Percentiles rank a stretch among this genome's conserved stretches.
Evolutionary conservation across 257 asterid species (phyloP).

Genomic region (Asclepias syriaca): DNA sequence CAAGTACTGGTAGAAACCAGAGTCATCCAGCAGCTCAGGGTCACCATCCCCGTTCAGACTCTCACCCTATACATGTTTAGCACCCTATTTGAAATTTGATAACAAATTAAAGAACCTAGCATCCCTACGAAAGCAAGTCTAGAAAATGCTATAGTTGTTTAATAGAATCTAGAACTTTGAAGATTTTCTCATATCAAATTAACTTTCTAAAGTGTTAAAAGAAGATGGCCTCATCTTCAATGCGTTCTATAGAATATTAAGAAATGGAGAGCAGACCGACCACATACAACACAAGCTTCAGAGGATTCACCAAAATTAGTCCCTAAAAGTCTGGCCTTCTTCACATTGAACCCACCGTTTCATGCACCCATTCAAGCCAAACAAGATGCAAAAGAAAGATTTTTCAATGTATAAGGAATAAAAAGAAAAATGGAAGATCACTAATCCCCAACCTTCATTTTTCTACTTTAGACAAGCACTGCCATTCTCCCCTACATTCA

Average conservation of each 20-base stretch:
- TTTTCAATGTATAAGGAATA: background rate
- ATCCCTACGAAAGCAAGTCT: background rate
- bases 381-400: background rate
- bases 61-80: constrained; percentile 30
- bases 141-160: background rate
- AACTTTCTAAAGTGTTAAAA: background rate
- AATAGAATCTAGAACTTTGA: background rate
- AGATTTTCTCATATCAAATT: background rate
- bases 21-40: constrained; percentile 86
- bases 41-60: constrained; percentile 46
- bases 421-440: background rate
- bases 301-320: background rate
- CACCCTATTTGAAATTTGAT: background rate
- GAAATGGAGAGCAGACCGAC: background rate
- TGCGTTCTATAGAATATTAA: background rate
- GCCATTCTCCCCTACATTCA: background rate
- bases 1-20: constrained; percentile 81
- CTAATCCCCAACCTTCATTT: background rate
- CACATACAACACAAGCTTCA: background rate
- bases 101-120: background rate
- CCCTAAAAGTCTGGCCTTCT: background rate
- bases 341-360: background rate
- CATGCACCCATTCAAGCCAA: background rate
- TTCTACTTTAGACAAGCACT: background rate
- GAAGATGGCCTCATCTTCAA: background rate